Base-by-base conservation (phyloP, 306 rosid species). In the Fragaria vesca region DNA sequence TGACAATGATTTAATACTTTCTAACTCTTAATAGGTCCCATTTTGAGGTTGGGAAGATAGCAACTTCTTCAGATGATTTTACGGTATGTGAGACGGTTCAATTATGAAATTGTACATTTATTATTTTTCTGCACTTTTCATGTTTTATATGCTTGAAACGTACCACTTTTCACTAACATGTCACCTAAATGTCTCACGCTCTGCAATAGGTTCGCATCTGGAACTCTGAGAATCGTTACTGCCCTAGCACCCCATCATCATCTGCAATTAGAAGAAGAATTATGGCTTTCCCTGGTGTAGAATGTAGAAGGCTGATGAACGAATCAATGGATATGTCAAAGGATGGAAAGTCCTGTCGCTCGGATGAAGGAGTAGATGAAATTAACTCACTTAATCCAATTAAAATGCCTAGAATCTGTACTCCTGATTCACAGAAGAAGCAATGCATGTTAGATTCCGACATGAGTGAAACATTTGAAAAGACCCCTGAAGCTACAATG, bases 21-120 rank as follows among this genome's bases (percentile, higher is more conserved):
- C 36, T 65, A 8, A 50, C 77, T 69, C 73, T 54, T 13, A 77
- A 77, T 58, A 96, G 99, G 98, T 88, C 93, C 77, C 51, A 70
- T 52, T 80, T 82, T 63, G 98, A 91, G n/a, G 82, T 46, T n/a
- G 97, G 94, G 69, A 90, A 88, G 90, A 76, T 96, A 40, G 98
- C 97, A 77, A 93, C 98, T 30, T 69, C 90, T 50, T 90, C 99
- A 16, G 99, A 93, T 83, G 99, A 96, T 90, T 87, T 77, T 84
- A 87, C 99, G 52, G 99, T 95, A 86, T 70, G 90, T 66, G 60
- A 32, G 51, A 36, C 65, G 16, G 24, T 71, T 72, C 69, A 45
- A n/a, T 6, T 2, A 46, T 32, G 12, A 8, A 52, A 55, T 34
- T 6, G 40, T 26, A 15, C 5, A 51, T 55, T 30, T 55, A 17